Percentiles rank a stretch among this genome's conserved stretches.
Evolutionary conservation across 768 basidiomycete species (phyloP).

Genomic region (Chlorophyllum brunneum): DNA sequence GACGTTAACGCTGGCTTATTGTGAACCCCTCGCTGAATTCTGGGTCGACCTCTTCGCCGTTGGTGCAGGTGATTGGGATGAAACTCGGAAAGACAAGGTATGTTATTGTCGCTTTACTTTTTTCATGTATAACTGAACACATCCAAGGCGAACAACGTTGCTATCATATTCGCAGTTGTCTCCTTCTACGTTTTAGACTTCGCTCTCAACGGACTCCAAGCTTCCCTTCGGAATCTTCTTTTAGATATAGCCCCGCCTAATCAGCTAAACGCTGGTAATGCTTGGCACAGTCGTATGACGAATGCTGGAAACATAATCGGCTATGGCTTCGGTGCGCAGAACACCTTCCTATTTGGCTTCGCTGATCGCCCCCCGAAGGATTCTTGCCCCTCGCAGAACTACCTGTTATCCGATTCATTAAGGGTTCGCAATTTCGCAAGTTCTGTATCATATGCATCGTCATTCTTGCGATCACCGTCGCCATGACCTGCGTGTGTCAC

Average conservation of each 20-base stretch:
- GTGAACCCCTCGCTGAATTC: constrained; percentile 63
- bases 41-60: constrained; percentile 75
- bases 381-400: constrained; percentile 84
- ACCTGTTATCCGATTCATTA: constrained; percentile 74
- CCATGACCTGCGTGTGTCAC: constrained; percentile 84
- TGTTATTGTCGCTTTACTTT: constrained; percentile 19
- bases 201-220: constrained; percentile 93
- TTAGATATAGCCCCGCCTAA: constrained; percentile 86
- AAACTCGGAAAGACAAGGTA: constrained; percentile 60
- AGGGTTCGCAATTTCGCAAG: constrained; percentile 93
- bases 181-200: constrained; percentile 96
- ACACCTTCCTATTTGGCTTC: background rate
- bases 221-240: constrained; percentile 88
- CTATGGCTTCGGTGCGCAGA: constrained; percentile 74
- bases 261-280: constrained; percentile 92
- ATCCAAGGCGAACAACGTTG: constrained; percentile 56
- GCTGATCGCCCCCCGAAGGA: constrained; percentile 38
- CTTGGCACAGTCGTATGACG: constrained; percentile 96
- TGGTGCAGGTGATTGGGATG: constrained; percentile 86
- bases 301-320: constrained; percentile 97
- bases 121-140: background rate
- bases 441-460: constrained; percentile 86
- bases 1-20: constrained; percentile 81
- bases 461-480: constrained; percentile 77
- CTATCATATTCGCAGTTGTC: constrained; percentile 82